Conservation (phyloP, 768 basidiomycete species). For the Zangia roseola region DNA sequence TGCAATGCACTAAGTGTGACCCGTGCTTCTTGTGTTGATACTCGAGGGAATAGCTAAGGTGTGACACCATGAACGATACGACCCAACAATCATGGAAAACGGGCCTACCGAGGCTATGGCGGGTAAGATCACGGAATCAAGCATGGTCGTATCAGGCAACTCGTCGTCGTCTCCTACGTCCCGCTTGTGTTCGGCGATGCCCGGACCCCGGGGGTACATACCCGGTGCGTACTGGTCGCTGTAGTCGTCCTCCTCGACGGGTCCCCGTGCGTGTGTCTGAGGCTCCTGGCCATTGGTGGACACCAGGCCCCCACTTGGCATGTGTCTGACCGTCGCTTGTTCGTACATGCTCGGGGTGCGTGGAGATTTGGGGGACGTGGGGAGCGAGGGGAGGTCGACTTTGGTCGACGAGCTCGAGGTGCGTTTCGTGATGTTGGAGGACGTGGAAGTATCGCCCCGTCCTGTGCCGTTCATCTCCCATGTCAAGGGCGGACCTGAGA, state of each 20-base stretch:
- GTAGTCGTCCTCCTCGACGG: slow-evolving; percentile 67
- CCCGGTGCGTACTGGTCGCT: slow-evolving; percentile 52
- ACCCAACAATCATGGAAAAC: slow-evolving; percentile 4
- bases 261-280: slow-evolving; percentile 39
- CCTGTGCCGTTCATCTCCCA: slow-evolving; percentile 72
- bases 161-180: slow-evolving; percentile 52
- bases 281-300: slow-evolving; percentile 26
- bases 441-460: slow-evolving; percentile 39
- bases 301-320: slow-evolving; percentile 34
- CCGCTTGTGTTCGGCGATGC: slow-evolving; percentile 35
- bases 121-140: slow-evolving; percentile 93
- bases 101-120: slow-evolving; percentile 88
- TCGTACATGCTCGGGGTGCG: slow-evolving; percentile 41
- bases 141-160: slow-evolving; percentile 83
- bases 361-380: slow-evolving; percentile 37
- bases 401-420: slow-evolving; percentile 49
- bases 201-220: slow-evolving; percentile 45
- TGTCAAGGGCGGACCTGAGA: slow-evolving; percentile 69
- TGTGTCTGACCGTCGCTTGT: slow-evolving; percentile 70
- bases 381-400: slow-evolving; percentile 61
- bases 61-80: not conserved
- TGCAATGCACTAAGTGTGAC: slow-evolving; percentile 83
- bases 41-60: slow-evolving; percentile 81
- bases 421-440: slow-evolving; percentile 31
- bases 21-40: slow-evolving; percentile 89